Evolutionary conservation across 805 yeast species (phyloP), one percentile per base, ranked within the genome.

Genomic region (Sugiyamaella lignohabitans): DNA sequence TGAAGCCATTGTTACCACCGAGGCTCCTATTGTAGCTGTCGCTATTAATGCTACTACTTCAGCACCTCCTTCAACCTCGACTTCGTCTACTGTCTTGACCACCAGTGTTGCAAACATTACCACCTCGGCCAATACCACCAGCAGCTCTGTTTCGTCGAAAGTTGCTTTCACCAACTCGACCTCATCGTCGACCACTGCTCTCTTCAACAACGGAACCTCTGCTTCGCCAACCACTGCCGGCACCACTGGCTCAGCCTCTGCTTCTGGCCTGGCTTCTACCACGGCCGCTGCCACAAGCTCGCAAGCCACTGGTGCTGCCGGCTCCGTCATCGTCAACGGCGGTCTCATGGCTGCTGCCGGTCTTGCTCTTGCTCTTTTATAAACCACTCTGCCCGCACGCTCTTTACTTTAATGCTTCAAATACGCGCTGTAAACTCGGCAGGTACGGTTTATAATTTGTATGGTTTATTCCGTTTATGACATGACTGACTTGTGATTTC

Each of bases 21-120:
- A 41, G 10, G 49, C 50, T 18, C 44, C 49, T 37, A 40, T 46
- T 43, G 43, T 53, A 4, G 55, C 50, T 21, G 49, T 50, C 11
- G 54, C 51, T 45, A 20, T 43, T 23, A 46, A 42, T 24, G 39
- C 40, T 38, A 45, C 42, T 20, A 3, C 48, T 2, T 22, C 46
- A 19, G 5, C 32, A 14, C 17, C 8, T 11, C 45, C 50, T n/a
- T 30, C 23, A 4, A 36, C 39, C 35, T 29, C 46, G 18, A 14
- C 19, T 19, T 21, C 20, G 20, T 44, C 50, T 19, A 38, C 48
- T 11, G 39, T 44, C 35, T 42, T 16, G 29, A 45, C 53, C 38
- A 47, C 51, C 44, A 38, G 51, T 16, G 38, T 42, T 30, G 44
- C 43, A 8, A 37, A 34, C 11, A 8, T 32, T 21, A 44, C 43